phyloP scores from a whole-genome alignment of 805 yeast species.

The Starmerella bombicola region DNA sequence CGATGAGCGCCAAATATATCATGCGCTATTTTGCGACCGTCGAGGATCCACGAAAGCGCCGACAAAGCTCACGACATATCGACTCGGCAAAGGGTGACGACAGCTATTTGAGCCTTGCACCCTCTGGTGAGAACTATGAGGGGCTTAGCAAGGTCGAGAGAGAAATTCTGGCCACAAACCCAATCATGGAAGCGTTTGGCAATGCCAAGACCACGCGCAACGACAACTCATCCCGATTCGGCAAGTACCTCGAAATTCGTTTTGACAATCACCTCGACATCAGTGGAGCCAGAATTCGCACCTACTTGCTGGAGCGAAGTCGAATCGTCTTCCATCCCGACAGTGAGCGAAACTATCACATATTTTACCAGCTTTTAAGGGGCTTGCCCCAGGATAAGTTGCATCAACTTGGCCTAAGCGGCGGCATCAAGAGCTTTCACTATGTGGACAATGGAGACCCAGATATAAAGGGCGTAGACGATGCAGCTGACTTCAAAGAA shows the following conservation, averaged over 20 bases:
- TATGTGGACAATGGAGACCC: constrained; percentile 75
- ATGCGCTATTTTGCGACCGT: constrained; percentile 97
- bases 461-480: constrained; percentile 66
- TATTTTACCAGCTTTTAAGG: constrained; percentile 75
- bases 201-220: constrained; percentile 96
- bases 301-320: constrained; percentile 84
- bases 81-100: not conserved
- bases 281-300: constrained; percentile 88
- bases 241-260: constrained; percentile 84
- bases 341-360: constrained; percentile 88
- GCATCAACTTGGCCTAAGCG: constrained; percentile 44
- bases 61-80: constrained; percentile 1
- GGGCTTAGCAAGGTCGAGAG: constrained; percentile 87
- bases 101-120: not conserved
- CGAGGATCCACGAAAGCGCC: constrained; percentile 39
- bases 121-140: constrained; percentile 19
- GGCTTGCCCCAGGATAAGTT: constrained; percentile 50
- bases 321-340: constrained; percentile 86
- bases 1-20: constrained; percentile 91
- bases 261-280: constrained; percentile 65
- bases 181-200: constrained; percentile 96
- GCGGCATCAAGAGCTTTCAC: constrained; percentile 50
- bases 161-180: constrained; percentile 91
- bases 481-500: constrained; percentile 58
- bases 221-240: constrained; percentile 95